Evolutionary conservation across 768 basidiomycete genomes (phyloP).

Genomic region (Lepiota venenata): DNA sequence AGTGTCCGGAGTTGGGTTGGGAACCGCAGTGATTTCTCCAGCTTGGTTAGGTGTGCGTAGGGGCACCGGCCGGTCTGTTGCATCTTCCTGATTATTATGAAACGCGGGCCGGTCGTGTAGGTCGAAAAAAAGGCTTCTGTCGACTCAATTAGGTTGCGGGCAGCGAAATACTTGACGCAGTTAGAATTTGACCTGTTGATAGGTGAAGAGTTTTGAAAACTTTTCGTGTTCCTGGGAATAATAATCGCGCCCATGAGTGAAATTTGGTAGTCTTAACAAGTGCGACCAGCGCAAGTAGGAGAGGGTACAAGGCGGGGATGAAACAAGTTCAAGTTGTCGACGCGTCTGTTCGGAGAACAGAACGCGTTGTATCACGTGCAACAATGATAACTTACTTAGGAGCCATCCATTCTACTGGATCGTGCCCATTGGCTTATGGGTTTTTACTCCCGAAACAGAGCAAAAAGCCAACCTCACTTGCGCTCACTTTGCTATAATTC

Average conservation of each 20-base stretch:
- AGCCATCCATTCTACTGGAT: not conserved
- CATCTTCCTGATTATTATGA: not conserved
- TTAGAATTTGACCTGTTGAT: not conserved
- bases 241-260: conserved; percentile 2
- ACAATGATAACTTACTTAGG: conserved; percentile 8
- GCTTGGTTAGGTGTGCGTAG: conserved; percentile 15
- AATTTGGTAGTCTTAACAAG: not conserved
- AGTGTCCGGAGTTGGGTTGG: conserved; percentile 48
- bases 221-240: not conserved
- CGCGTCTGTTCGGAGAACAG: not conserved
- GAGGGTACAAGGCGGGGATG: no score
- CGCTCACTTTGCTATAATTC: not conserved
- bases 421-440: not conserved
- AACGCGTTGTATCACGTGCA: conserved; percentile 9
- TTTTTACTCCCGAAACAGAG: not conserved
- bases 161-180: not conserved
- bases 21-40: conserved; percentile 37
- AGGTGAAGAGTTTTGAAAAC: not conserved
- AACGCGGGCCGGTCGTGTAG: not conserved
- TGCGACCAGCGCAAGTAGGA: conserved; percentile 5
- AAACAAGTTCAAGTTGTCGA: no score
- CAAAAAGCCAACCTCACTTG: not conserved
- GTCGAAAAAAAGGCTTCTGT: not conserved
- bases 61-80: not conserved
- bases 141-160: not conserved